Evolutionary conservation across 352 stramenopile genomes (phyloP), one percentile per base, ranked within the genome.

Genomic region (Globisporangium mamillatum): DNA sequence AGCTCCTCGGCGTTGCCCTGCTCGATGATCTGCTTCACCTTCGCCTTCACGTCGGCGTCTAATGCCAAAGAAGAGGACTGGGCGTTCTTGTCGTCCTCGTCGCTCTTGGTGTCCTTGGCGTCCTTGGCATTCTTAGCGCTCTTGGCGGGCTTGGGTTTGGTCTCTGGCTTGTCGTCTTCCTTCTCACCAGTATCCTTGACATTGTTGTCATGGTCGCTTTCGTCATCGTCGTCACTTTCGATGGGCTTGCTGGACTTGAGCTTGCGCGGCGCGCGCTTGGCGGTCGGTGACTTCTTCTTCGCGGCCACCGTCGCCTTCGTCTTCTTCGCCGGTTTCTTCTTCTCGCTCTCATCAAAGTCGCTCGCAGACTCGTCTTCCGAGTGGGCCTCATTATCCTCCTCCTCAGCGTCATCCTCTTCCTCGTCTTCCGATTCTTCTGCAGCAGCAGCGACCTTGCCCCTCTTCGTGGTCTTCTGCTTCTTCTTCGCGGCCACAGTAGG

Each of bases 11-110:
- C 79, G 59, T 95, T 78, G 48, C 87, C 87, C 34, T 88, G 74
- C 4, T 80, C 81, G 48, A 95, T 92, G 72, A 95, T 95, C 52
- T 92, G 78, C 70, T 85, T 76, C 61, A 95, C 78, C 58, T 91
- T 91, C 36, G 72, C 78, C 64, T 80, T 75, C 14, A 92, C 70
- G 29, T 91, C 82, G 0, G 69, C 75, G 25, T 71, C 74, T 65
- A 94, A 68, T 56, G 67, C 58, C 24, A 12, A 46, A 20, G 38
- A 46, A 4, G 38, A 46, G 4, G 38, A 41, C 32, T 79, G 64
- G 5, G 60, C 54, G 53, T 55, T 38, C 25, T 29, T 54, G 32
- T 75, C 61, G 9, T 64, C 54, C 60, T 22, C 41, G 1, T 79
- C 68, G 32, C 66, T 67, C 38, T 69, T 70, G 20, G 71, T n/a